Percentiles rank a stretch among this genome's conserved stretches.
Conservation (phyloP, 768 basidiomycete species). For the Cytidiella melzeri region DNA sequence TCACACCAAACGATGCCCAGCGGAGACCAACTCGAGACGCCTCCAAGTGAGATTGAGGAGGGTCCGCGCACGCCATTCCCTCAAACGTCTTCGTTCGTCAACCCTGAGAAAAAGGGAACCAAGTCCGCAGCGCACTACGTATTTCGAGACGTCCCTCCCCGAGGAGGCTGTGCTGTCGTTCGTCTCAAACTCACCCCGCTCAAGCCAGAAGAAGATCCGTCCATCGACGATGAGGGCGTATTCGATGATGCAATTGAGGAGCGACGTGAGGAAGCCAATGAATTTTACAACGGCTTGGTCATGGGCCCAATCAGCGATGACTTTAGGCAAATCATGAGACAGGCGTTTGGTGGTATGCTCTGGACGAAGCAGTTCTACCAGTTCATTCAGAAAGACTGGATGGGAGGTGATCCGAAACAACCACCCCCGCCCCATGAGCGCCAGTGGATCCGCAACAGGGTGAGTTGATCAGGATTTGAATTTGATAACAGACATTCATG, state of each 20-base stretch:
- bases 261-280: slow-evolving; percentile 88
- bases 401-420: slow-evolving; percentile 92
- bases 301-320: slow-evolving; percentile 88
- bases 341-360: slow-evolving; percentile 93
- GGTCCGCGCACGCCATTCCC: slow-evolving; percentile 61
- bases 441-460: slow-evolving; percentile 78
- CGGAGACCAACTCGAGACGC: slow-evolving; percentile 17
- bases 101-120: slow-evolving; percentile 82
- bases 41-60: slow-evolving; percentile 33
- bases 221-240: slow-evolving; percentile 76
- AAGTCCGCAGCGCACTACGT: slow-evolving; percentile 91
- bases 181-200: slow-evolving; percentile 86
- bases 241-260: slow-evolving; percentile 92
- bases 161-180: slow-evolving; percentile 92
- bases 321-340: slow-evolving; percentile 92
- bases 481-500: not conserved
- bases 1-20: slow-evolving; percentile 13
- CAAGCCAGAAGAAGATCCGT: slow-evolving; percentile 68
- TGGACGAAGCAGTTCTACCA: slow-evolving; percentile 99
- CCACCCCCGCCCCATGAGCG: slow-evolving; percentile 90
- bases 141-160: slow-evolving; percentile 81
- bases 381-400: slow-evolving; percentile 95
- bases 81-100: slow-evolving; percentile 56
- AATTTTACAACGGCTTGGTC: slow-evolving; percentile 83
- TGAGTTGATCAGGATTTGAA: slow-evolving; percentile 26